These are phyloP conservation scores for Trichoderma atrobrunneum DNA, from an alignment of 2,329 filamentous ascomycete species.

Conservation along the genomic window DNA sequence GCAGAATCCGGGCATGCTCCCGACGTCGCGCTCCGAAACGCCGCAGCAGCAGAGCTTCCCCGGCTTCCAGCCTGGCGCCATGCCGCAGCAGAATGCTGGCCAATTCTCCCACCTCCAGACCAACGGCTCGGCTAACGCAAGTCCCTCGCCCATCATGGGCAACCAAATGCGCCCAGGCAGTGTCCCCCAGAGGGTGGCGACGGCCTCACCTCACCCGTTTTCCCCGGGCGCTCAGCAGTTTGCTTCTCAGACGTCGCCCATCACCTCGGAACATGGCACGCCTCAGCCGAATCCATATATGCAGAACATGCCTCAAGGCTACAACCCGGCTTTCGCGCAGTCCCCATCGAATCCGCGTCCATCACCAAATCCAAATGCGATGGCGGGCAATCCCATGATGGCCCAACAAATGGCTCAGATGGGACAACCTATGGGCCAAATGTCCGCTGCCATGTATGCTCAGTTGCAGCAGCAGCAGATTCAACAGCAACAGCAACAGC, in stretches of 20 bases:
- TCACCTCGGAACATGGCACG: slow-evolving; percentile 72
- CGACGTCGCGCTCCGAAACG: slow-evolving; percentile 86
- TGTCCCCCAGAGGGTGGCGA: slow-evolving; percentile 78
- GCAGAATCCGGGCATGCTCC: slow-evolving; percentile 69
- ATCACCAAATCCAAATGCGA: slow-evolving; percentile 53
- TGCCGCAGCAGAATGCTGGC: slow-evolving; percentile 59
- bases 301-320: slow-evolving; percentile 57
- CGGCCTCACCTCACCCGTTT: slow-evolving; percentile 88
- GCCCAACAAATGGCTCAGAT: slow-evolving; percentile 50
- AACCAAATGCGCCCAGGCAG: slow-evolving; percentile 71
- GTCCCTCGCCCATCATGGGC: slow-evolving; percentile 88
- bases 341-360: slow-evolving; percentile 55
- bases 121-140: slow-evolving; percentile 77
- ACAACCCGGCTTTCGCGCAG: slow-evolving; percentile 57
- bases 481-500: slow-evolving; percentile 30
- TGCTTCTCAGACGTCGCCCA: slow-evolving; percentile 68
- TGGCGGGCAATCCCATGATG: slow-evolving; percentile 53
- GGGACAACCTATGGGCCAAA: slow-evolving; percentile 47
- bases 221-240: slow-evolving; percentile 74
- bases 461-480: slow-evolving; percentile 46
- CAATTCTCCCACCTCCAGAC: slow-evolving; percentile 82
- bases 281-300: slow-evolving; percentile 72
- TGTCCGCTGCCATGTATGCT: slow-evolving; percentile 42
- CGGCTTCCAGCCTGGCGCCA: slow-evolving; percentile 64
- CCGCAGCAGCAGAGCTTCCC: slow-evolving; percentile 75